phyloP scores from a whole-genome alignment of 768 basidiomycete species.

The Peribolospora baueri region DNA sequence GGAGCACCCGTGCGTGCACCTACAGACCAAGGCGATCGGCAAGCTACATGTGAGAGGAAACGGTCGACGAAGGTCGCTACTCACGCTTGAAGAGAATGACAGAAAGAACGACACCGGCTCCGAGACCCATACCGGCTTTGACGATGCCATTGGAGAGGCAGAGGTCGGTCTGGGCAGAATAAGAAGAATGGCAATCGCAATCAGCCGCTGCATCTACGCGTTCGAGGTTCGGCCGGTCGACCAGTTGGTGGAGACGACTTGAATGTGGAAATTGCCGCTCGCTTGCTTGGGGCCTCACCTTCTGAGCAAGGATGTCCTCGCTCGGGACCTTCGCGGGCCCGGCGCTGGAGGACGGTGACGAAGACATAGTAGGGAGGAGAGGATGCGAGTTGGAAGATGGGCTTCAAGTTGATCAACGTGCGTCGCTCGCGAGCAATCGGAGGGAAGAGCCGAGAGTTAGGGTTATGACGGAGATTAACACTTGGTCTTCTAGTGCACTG shows the following conservation, averaged over 20 bases:
- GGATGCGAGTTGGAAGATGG: too few relatives aligned
- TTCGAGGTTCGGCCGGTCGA: conserved; percentile 16
- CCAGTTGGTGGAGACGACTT: not conserved
- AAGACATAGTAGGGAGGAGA: too few relatives aligned
- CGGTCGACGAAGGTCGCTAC: conserved; percentile 20
- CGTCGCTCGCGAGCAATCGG: too few relatives aligned
- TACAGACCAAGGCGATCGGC: too few relatives aligned
- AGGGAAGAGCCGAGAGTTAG: too few relatives aligned
- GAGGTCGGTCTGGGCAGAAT: conserved; percentile 15
- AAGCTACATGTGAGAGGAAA: not conserved
- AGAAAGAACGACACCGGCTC: conserved; percentile 64
- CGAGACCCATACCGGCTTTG: conserved; percentile 70
- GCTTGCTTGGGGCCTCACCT: conserved; percentile 30
- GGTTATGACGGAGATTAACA: too few relatives aligned
- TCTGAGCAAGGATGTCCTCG: conserved; percentile 72
- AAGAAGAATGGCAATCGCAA: not conserved
- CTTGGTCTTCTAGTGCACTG: too few relatives aligned
- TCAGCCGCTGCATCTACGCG: not conserved
- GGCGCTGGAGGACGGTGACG: too few relatives aligned
- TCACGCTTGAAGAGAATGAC: conserved; percentile 75
- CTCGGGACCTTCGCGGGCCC: conserved; percentile 39
- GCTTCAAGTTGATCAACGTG: too few relatives aligned
- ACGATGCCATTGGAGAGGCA: conserved; percentile 53
- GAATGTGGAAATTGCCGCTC: conserved; percentile 14
- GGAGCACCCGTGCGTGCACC: too few relatives aligned